A percentile compares a stretch with the other conserved stretches of the same genome.
Evolutionary conservation across 495 filamentous ascomycete species (phyloP).

Genomic region (Xylaria telfairii): DNA sequence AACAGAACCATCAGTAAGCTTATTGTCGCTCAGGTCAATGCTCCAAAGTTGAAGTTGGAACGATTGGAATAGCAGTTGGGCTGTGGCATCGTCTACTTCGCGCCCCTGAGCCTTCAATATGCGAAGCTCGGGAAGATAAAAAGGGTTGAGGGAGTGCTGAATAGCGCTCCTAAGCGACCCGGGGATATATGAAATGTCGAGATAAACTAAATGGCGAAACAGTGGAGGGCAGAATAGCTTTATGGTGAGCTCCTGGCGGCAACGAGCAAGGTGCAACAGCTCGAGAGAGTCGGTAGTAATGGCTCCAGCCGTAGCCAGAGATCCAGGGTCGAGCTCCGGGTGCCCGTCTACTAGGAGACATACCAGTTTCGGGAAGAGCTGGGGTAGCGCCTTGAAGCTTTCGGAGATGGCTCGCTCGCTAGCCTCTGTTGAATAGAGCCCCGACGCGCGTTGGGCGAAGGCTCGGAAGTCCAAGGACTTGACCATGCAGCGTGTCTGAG

Average conservation of each 20-base stretch:
- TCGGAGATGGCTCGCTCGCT: constrained; percentile 39
- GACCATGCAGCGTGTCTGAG: constrained; percentile 40
- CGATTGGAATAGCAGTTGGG: constrained; percentile 34
- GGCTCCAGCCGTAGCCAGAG: constrained; percentile 24
- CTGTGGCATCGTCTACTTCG: constrained; percentile 44
- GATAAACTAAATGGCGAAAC: constrained; percentile 46
- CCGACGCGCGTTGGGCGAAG: constrained; percentile 39
- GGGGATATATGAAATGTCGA: constrained; percentile 51
- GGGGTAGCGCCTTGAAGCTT: constrained; percentile 37
- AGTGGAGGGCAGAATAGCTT: constrained; percentile 39
- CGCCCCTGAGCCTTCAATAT: constrained; percentile 47
- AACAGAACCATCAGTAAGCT: constrained; percentile 43
- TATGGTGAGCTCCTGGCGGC: constrained; percentile 39
- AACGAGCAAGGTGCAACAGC: constrained; percentile 45
- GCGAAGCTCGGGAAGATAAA: constrained; percentile 44
- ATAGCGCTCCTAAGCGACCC: constrained; percentile 40
- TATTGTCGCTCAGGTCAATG: constrained; percentile 53
- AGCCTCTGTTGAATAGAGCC: constrained; percentile 40
- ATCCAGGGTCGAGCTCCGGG: constrained; percentile 40
- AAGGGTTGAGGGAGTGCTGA: constrained; percentile 36
- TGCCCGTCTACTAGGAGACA: constrained; percentile 49
- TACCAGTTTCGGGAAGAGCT: constrained; percentile 43
- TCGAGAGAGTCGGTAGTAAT: constrained; percentile 26
- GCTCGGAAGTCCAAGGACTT: constrained; percentile 45
- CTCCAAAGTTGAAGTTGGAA: constrained; percentile 51